Evolutionary conservation across 2,329 filamentous ascomycete species (phyloP).

Genomic region (Penicillium glabrum): DNA sequence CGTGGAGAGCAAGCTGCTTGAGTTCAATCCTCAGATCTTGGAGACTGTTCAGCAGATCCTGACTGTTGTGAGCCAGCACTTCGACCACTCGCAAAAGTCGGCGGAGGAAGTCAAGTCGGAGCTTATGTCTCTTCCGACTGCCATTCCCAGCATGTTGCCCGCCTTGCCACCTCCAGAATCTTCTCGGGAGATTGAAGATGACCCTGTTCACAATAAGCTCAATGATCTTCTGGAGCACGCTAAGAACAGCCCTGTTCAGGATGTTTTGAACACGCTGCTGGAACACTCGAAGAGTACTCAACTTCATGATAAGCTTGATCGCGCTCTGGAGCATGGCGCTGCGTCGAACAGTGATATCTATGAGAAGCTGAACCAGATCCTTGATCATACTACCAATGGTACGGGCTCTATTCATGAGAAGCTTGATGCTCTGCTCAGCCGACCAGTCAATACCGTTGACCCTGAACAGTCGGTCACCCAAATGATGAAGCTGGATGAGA

Average conservation of each 20-base stretch:
- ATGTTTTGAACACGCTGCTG: constrained; percentile 55
- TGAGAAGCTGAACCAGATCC: constrained; percentile 56
- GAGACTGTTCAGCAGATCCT: constrained; percentile 85
- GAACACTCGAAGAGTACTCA: constrained; percentile 51
- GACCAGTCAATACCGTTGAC: constrained; percentile 53
- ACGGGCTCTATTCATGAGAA: constrained; percentile 35
- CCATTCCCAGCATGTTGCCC: constrained; percentile 60
- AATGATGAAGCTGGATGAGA: constrained; percentile 80
- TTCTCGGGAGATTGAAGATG: constrained; percentile 61
- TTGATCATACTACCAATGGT: constrained; percentile 34
- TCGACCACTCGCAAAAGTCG: constrained; percentile 76
- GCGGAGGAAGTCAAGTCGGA: constrained; percentile 61
- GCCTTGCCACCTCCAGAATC: constrained; percentile 45
- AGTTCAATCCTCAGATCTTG: constrained; percentile 86
- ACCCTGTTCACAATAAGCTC: constrained; percentile 60
- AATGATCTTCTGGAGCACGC: constrained; percentile 44
- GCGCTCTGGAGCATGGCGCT: constrained; percentile 37
- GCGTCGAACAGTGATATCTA: constrained; percentile 48
- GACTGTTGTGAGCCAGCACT: constrained; percentile 78
- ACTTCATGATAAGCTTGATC: constrained; percentile 61
- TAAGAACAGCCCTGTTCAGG: constrained; percentile 56
- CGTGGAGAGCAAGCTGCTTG: constrained; percentile 74
- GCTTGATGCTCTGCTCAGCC: constrained; percentile 50
- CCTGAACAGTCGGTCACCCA: constrained; percentile 71
- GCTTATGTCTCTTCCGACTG: constrained; percentile 48